Base-by-base conservation (phyloP, 805 yeast genomes). In the Spathaspora hagerdaliae region DNA sequence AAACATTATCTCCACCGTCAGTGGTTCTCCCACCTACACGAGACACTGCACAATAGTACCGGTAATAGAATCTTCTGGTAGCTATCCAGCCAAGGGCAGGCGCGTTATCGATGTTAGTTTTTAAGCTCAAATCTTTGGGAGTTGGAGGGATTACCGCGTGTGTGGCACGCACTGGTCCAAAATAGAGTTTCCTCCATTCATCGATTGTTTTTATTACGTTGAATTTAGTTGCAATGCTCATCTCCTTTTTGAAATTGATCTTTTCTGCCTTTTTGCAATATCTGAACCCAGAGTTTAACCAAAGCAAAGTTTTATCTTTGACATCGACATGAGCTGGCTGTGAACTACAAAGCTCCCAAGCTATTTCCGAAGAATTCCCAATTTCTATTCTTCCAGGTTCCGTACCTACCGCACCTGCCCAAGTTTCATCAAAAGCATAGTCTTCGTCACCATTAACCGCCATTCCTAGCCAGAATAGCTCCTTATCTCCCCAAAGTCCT, bases 11-110 rank as follows among this genome's bases (percentile, higher is more conserved):
- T 32, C 61, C 67, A 6, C 58, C 58, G 31, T 49, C 54, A 10
- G 36, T 38, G 27, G 53, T 63, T 54, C 79, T 55, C 77, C n/a
- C n/a, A n/a, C n/a, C n/a, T n/a, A n/a, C n/a, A n/a, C n/a, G n/a
- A n/a, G n/a, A n/a, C n/a, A n/a, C 78, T 0, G 83, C 84, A 66
- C 85, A 80, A 79, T 83, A 81, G 10, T 76, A 81, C 15, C 73
- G 69, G 33, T 73, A 71, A 63, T 86, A 81, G 48, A 77, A 75
- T 14, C 63, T 64, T 44, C 71, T 68, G 57, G 74, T 78, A 50
- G 73, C 74, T 12, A 38, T 32, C 84, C 85, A 79, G 31, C 79
- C 80, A 32, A 71, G n/a, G n/a, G n/a, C n/a, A n/a, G n/a, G n/a
- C n/a, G n/a, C n/a, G n/a, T n/a, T n/a, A n/a, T n/a, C n/a, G 58